These are phyloP conservation scores for Cyclospora cayetanensis DNA, from an alignment of 169 alveolate genomes.

Conservation along the genomic window DNA sequence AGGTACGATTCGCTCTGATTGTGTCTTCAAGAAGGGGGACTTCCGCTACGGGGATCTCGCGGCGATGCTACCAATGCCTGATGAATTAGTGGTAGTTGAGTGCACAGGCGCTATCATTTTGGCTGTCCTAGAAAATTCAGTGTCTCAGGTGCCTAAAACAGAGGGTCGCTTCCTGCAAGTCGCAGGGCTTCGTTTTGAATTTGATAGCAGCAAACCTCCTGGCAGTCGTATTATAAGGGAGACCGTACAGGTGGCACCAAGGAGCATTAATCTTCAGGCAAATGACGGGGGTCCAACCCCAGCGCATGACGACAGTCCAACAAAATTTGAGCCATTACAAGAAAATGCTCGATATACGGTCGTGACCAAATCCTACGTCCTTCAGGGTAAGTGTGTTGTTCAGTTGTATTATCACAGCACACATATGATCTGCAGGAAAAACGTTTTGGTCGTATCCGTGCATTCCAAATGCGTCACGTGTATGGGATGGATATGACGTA, in stretches of 20 bases:
- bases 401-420: no score
- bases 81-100: constrained; percentile 80
- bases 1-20: constrained; percentile 89
- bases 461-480: no score
- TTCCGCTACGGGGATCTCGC: constrained; percentile 79
- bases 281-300: constrained; percentile 26
- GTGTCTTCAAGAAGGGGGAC: constrained; percentile 82
- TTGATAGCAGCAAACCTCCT: constrained; percentile 75
- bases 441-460: no score
- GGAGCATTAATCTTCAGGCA: neutral
- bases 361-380: constrained; percentile 67
- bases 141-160: constrained; percentile 84
- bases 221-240: constrained; percentile 78
- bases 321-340: constrained; percentile 71
- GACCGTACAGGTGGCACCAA: constrained; percentile 71
- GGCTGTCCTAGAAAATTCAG: constrained; percentile 82
- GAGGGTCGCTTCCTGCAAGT: constrained; percentile 91
- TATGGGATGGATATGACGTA: no score
- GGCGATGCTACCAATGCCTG: constrained; percentile 87
- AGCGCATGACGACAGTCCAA: constrained; percentile 33
- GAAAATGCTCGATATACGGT: constrained; percentile 71
- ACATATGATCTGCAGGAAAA: no score
- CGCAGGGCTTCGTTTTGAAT: constrained; percentile 80
- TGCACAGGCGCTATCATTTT: constrained; percentile 79
- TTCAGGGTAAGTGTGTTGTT: constrained; percentile 58